Evolutionary conservation across 495 filamentous ascomycete species (phyloP), one percentile per base, ranked within the genome.

Genomic region (Tuber aestivum): DNA sequence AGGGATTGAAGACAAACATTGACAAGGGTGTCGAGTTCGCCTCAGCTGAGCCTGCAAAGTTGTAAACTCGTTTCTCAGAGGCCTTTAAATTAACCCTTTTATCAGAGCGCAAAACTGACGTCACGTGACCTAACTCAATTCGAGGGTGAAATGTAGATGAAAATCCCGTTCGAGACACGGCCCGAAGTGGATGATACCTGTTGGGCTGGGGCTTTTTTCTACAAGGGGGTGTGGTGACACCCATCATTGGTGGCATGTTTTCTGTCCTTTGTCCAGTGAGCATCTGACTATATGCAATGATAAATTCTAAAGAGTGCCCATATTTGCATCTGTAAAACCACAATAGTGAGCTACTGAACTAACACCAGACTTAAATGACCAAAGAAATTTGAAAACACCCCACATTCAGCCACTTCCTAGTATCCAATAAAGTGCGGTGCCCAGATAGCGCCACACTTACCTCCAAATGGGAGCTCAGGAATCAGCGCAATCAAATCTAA

Each of bases 1-100:
- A 86, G 77, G 95, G 89, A 73, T 88, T 99, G 42, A 92, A 93
- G 88, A 91, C 89, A 87, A 99, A 97, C 86, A 97, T 99, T 82
- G 85, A 89, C 80, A 97, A 97, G 89, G 95, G 95, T 81, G 86
- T 97, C 80, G 90, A 92, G 81, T 99, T 98, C 83, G 89, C 84
- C 37, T 71, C 40, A 71, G 32, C 48, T 12, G 74, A 79, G 41
- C 78, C 78, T 69, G 75, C 82, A 83, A 83, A 83, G 82, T 83
- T 83, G 81, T 83, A 83, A 83, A 78, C 75, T 79, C 61, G 56
- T 35, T 65, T 14, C 56, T 65, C 32, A 32, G 32, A 65, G 7
- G 27, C 27, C 27, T 16, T 12, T 65, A 65, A 32, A 32, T 35
- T 18, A 32, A 32, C 27, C 9, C 56, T 18, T 65, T 65, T 65